Percentiles rank a stretch among this genome's conserved stretches.
Evolutionary conservation across 768 basidiomycete genomes (phyloP).

Genomic region (Lentinula sp.): DNA sequence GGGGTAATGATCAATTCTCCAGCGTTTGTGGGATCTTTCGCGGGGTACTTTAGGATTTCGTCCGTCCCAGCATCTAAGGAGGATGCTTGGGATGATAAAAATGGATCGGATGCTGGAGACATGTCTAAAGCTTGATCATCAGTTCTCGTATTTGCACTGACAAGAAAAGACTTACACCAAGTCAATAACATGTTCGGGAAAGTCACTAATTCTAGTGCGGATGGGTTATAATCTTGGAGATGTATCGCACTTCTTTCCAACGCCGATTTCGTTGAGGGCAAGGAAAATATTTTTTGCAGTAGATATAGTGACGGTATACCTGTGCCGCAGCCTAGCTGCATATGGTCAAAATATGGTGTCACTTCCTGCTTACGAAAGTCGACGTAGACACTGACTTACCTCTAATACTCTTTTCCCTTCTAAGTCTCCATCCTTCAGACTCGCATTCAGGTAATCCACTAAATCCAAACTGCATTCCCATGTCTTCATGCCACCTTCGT

Average conservation of each 20-base stretch:
- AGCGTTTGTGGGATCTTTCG: slow-evolving; percentile 25
- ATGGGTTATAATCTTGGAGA: slow-evolving; percentile 88
- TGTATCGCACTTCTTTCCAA: slow-evolving; percentile 49
- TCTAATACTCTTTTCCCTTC: slow-evolving; percentile 62
- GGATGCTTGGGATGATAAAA: slow-evolving; percentile 21
- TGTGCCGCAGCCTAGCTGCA: slow-evolving; percentile 89
- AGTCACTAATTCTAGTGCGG: slow-evolving; percentile 74
- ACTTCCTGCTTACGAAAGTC: background rate
- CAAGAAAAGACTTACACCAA: slow-evolving; percentile 60
- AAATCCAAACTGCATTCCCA: slow-evolving; percentile 96
- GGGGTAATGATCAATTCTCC: slow-evolving; percentile 66
- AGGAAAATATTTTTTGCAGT: slow-evolving; percentile 53
- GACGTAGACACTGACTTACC: slow-evolving; percentile 35
- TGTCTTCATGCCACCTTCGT: slow-evolving; percentile 95
- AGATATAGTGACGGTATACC: slow-evolving; percentile 78
- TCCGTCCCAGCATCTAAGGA: slow-evolving; percentile 22
- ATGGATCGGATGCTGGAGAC: slow-evolving; percentile 49
- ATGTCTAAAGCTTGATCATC: slow-evolving; percentile 31
- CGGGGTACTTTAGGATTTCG: slow-evolving; percentile 11
- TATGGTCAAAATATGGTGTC: background rate
- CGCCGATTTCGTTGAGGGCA: slow-evolving; percentile 6
- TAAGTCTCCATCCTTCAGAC: slow-evolving; percentile 19
- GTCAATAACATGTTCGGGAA: slow-evolving; percentile 72
- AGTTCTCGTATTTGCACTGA: background rate
- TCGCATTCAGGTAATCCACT: slow-evolving; percentile 51